phyloP scores from a whole-genome alignment of 768 basidiomycete genomes.

The Serpula lacrymans region DNA sequence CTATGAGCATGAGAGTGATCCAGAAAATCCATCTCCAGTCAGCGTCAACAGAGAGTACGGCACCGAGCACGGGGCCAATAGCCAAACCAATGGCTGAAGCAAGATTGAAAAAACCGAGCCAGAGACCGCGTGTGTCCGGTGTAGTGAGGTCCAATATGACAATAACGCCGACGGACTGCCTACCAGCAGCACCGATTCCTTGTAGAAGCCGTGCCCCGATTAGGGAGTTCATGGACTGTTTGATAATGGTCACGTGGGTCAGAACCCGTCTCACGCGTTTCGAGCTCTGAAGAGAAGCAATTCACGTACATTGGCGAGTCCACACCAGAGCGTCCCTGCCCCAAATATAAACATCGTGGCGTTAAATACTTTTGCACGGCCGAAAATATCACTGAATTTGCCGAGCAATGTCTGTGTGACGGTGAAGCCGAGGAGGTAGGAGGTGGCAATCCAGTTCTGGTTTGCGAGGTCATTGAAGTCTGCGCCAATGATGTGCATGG shows the following conservation, averaged over 20 bases:
- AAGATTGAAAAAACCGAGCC: constrained; percentile 34
- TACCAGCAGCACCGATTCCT: constrained; percentile 34
- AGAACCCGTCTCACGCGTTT: background rate
- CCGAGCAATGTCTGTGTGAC: constrained; percentile 33
- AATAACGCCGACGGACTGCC: constrained; percentile 34
- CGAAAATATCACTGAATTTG: constrained; percentile 33
- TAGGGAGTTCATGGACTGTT: constrained; percentile 33
- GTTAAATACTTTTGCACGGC: constrained; percentile 31
- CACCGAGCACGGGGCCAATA: constrained; percentile 45
- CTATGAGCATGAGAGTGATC: constrained; percentile 35
- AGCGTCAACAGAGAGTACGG: constrained; percentile 39
- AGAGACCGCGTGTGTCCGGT: constrained; percentile 30
- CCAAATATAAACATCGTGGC: constrained; percentile 33
- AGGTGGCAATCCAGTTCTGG: constrained; percentile 33
- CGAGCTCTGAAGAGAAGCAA: background rate
- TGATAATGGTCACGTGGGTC: constrained; percentile 2
- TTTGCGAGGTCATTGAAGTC: constrained; percentile 26
- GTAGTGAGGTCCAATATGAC: constrained; percentile 34
- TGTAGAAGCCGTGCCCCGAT: constrained; percentile 32
- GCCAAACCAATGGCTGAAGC: constrained; percentile 41
- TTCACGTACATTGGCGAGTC: constrained; percentile 23
- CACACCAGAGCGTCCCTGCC: constrained; percentile 32
- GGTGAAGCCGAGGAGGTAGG: constrained; percentile 33
- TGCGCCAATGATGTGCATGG: constrained; percentile 32
- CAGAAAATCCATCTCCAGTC: constrained; percentile 48